Evolutionary conservation across 192 early-diverging fungal species (phyloP).

Genomic region (Coemansia sp.): DNA sequence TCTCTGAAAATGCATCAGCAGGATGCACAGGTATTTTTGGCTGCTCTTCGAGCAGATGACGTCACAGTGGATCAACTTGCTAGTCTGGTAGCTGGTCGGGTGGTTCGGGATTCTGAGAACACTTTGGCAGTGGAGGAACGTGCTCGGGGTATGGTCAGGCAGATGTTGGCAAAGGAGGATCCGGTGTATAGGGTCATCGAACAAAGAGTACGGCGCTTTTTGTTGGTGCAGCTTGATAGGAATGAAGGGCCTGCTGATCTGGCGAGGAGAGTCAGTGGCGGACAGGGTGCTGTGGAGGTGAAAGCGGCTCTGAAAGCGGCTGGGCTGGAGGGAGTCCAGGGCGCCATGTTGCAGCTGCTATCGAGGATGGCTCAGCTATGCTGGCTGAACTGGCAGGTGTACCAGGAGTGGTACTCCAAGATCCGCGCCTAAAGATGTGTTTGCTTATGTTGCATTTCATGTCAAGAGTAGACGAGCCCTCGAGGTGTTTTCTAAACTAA

Average conservation of each 20-base stretch:
- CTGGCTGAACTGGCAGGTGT: conserved; percentile 42
- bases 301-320: conserved; percentile 6
- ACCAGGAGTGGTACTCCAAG: conserved; percentile 33
- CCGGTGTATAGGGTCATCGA: conserved; percentile 25
- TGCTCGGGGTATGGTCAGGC: conserved; percentile 15
- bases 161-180: conserved; percentile 31
- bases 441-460: no score
- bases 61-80: conserved; percentile 27
- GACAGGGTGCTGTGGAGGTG: background rate
- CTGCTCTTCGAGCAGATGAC: conserved; percentile 12
- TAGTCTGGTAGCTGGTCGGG: background rate
- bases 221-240: conserved; percentile 14
- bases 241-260: conserved; percentile 6
- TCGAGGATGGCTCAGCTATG: conserved; percentile 21
- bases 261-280: conserved; percentile 9
- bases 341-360: conserved; percentile 9
- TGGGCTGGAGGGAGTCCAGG: conserved; percentile 12
- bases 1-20: no score
- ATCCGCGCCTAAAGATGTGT: no score
- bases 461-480: no score
- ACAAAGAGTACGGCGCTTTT: conserved; percentile 14
- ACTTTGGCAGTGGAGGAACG: background rate
- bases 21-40: conserved; percentile 5
- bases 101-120: background rate
- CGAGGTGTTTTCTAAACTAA: no score